These are phyloP conservation scores for Escallonia rubra DNA, from an alignment of 129 eudicot genomes.

Conservation along the genomic window DNA sequence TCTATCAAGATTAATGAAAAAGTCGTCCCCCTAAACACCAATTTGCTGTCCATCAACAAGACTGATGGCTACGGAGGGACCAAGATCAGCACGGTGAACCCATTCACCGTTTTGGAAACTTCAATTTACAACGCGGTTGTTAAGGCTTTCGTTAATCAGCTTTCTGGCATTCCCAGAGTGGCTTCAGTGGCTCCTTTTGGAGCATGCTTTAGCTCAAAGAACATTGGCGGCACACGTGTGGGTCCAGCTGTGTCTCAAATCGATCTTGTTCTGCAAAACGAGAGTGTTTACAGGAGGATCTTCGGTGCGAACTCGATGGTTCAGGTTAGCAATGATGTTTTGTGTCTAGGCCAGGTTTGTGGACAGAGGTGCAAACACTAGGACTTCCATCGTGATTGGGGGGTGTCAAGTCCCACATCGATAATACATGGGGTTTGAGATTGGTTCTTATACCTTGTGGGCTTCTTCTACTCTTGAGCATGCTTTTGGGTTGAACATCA, in stretches of 20 bases:
- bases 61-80: neutral
- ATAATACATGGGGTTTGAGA: too few relatives aligned
- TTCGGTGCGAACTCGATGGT: conserved; percentile 34
- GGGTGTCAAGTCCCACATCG: conserved; percentile 33
- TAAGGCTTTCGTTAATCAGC: neutral
- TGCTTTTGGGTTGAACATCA: too few relatives aligned
- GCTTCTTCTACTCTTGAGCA: too few relatives aligned
- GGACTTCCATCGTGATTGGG: conserved; percentile 26
- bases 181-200: conserved; percentile 17
- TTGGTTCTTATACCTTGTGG: too few relatives aligned
- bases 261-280: conserved; percentile 20
- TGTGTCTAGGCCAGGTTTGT: conserved; percentile 27
- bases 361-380: conserved; percentile 12
- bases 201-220: conserved; percentile 16
- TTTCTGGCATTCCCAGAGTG: conserved; percentile 16
- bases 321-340: conserved; percentile 11
- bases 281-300: conserved; percentile 19
- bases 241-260: conserved; percentile 27
- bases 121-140: neutral
- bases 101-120: neutral
- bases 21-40: neutral
- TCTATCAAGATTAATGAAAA: conserved; percentile 12
- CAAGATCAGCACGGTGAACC: neutral
- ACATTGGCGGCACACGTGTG: conserved; percentile 17
- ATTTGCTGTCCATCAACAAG: neutral